Base-by-base conservation (phyloP, 495 filamentous ascomycete species). In the Aspergillus biplanus region DNA sequence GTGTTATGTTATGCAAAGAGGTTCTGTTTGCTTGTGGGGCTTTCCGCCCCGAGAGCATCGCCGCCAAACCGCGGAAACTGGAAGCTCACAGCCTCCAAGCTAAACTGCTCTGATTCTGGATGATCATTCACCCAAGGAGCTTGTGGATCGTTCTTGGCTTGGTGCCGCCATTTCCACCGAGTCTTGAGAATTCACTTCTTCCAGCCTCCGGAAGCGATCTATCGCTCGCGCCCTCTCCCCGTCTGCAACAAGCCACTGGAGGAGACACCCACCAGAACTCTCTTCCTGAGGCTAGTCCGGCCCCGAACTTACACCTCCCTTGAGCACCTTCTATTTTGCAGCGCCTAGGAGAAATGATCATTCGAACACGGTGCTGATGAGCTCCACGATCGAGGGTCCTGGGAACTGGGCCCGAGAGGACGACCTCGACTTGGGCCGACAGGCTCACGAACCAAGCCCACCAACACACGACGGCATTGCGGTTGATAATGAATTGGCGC, bases 321-420 rank as follows among this genome's bases (percentile, higher is more conserved):
- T 54, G 33, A 32, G 9, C 35, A 15, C 47, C 11, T 47, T 59
- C 54, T 39, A 34, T 32, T 35, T 50, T 49, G 58, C 42, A 53
- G 33, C 33, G 16, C 46, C 46, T 47, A 52, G 71, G 65, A 78
- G 78, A 75, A 69, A 82, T 82, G 79, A 71, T 70, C 76, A 77
- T 75, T 74, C 75, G 66, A 71, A 68, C 66, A 73, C 67, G 55
- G 66, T 69, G 73, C 78, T 73, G 76, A 82, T 82, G 79, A 80
- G 79, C 79, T 80, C 77, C 76, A 80, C 73, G 77, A 73, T 76
- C 68, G 78, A 80, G 78, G 74, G 74, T 76, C 77, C 67, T 65
- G 73, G 77, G 71, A 77, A 70, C 61, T 69, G 77, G 76, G 71
- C 69, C 73, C 73, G 71, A 71, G 78, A 81, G 71, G 79, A 80